Evolutionary conservation across 2,329 filamentous ascomycete species (phyloP).

Genomic region (Ascomycota sp.): DNA sequence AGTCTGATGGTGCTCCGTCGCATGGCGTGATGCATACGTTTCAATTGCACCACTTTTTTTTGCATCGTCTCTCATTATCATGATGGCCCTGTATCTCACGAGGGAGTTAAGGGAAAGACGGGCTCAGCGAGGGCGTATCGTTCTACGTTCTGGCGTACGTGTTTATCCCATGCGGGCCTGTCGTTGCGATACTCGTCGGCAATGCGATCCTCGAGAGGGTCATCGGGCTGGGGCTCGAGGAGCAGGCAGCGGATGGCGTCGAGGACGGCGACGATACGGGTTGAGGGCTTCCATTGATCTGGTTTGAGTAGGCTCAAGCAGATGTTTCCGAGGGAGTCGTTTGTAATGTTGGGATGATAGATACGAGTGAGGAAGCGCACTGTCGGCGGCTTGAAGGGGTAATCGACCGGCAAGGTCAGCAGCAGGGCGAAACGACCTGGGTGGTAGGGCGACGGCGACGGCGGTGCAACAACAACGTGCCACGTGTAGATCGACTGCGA

Average conservation of each 20-base stretch:
- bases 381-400: slow-evolving; percentile 75
- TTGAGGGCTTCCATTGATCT: slow-evolving; percentile 83
- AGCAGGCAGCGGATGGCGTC: slow-evolving; percentile 57
- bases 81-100: too few species aligned
- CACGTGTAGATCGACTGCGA: slow-evolving; percentile 30
- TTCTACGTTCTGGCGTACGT: slow-evolving; percentile 51
- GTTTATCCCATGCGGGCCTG: slow-evolving; percentile 49
- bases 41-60: too few species aligned
- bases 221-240: slow-evolving; percentile 66
- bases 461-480: slow-evolving; percentile 27
- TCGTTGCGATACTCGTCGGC: slow-evolving; percentile 65
- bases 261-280: slow-evolving; percentile 55
- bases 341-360: slow-evolving; percentile 89
- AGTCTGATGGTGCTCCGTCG: too few species aligned
- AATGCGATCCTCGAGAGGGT: slow-evolving; percentile 71
- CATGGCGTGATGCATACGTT: too few species aligned
- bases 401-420: slow-evolving; percentile 55
- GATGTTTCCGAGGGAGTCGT: slow-evolving; percentile 69
- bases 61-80: too few species aligned
- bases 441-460: slow-evolving; percentile 25
- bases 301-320: slow-evolving; percentile 67
- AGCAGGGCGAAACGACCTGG: slow-evolving; percentile 56
- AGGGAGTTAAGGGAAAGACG: too few species aligned
- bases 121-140: slow-evolving; percentile 40
- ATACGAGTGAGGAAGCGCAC: slow-evolving; percentile 73